Conservation (phyloP, 176 grass and related monocot species). For the Panicum miliaceum region DNA sequence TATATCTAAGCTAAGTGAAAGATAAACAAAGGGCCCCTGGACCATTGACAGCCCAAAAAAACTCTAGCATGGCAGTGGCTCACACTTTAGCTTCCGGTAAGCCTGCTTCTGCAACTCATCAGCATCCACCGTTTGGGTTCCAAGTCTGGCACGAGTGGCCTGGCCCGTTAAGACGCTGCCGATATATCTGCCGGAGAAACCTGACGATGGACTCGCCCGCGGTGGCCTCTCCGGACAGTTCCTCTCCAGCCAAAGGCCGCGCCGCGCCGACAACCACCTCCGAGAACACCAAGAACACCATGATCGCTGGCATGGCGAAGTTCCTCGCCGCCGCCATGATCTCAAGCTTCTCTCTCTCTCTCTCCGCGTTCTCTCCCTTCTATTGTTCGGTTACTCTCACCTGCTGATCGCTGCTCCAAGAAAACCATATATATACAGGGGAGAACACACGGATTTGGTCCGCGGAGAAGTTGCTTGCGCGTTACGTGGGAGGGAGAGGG, state of each 20-base stretch:
- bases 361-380: background rate
- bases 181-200: conserved; percentile 43
- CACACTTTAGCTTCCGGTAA: background rate
- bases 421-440: conserved; percentile 25
- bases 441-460: background rate
- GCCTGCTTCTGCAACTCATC: background rate
- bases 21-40: background rate
- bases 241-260: conserved; percentile 38
- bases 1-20: background rate
- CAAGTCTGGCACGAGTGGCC: conserved; percentile 39
- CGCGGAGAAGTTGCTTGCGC: conserved; percentile 27
- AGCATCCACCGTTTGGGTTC: conserved; percentile 45
- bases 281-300: conserved; percentile 37
- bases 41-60: background rate
- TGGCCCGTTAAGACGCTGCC: conserved; percentile 24
- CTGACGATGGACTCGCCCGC: conserved; percentile 27
- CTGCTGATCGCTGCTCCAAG: background rate
- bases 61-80: background rate
- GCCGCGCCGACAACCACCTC: background rate
- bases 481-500: conserved; percentile 31
- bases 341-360: background rate
- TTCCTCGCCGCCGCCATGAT: conserved; percentile 25
- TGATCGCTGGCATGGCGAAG: conserved; percentile 25
- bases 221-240: conserved; percentile 1
- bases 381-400: background rate